Conservation (phyloP, 1,139 yeast genomes). For the Yamadazyma songkhlaensis region DNA sequence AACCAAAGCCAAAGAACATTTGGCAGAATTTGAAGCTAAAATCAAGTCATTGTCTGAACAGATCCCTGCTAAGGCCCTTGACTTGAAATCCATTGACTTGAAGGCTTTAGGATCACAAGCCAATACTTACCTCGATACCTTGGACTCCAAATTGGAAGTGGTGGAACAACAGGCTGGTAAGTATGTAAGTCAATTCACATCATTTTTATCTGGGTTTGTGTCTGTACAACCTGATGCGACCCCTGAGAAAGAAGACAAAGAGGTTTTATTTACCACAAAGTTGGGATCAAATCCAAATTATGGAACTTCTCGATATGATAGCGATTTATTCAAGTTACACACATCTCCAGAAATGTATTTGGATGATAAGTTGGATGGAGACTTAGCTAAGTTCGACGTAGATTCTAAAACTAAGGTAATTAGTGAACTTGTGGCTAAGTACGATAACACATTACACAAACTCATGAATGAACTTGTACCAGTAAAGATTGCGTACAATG, state of each 20-base stretch:
- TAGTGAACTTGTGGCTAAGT: conserved; percentile 42
- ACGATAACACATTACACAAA: conserved; percentile 49
- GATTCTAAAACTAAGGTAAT: conserved; percentile 55
- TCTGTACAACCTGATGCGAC: conserved; percentile 22
- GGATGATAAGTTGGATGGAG: conserved; percentile 16
- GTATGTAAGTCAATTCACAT: conserved; percentile 56
- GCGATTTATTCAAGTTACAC: conserved; percentile 41
- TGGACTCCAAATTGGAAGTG: conserved; percentile 66
- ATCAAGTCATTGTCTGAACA: conserved; percentile 20
- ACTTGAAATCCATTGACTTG: conserved; percentile 19
- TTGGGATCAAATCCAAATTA: conserved; percentile 27
- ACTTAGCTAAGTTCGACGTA: conserved; percentile 34
- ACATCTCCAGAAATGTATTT: conserved; percentile 23
- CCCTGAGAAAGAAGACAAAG: conserved; percentile 16
- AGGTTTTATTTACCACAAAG: conserved; percentile 21
- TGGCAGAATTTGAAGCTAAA: conserved; percentile 31
- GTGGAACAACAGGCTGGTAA: conserved; percentile 65
- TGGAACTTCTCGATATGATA: conserved; percentile 41
- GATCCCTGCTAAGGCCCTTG: conserved; percentile 16
- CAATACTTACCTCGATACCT: conserved; percentile 55
- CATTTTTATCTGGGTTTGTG: conserved; percentile 54
- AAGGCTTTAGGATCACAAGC: conserved; percentile 38
- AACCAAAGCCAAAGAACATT: conserved; percentile 24
- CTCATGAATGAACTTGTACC: conserved; percentile 72
- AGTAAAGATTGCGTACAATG: conserved; percentile 50